phyloP scores from a whole-genome alignment of 371 early-diverging fungal genomes.

The Dinochytrium kinnereticum region DNA sequence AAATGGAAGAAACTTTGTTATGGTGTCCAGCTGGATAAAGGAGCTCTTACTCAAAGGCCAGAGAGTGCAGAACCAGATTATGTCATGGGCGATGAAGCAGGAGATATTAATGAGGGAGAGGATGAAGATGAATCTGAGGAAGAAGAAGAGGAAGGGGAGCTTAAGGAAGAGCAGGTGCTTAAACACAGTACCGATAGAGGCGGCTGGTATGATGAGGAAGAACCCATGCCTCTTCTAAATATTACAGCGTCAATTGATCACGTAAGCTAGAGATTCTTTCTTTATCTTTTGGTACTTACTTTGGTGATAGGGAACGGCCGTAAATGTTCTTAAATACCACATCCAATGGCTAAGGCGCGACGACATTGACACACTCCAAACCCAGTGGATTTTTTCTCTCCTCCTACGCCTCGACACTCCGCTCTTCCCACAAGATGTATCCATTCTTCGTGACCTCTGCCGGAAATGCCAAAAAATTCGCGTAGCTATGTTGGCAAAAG shows the following conservation, averaged over 20 bases:
- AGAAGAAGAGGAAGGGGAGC: background rate
- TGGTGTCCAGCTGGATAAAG: background rate
- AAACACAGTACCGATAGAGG: background rate
- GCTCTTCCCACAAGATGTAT: constrained; percentile 52
- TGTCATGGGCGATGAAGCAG: background rate
- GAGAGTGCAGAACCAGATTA: no score
- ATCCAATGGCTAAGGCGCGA: constrained; percentile 22
- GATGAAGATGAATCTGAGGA: background rate
- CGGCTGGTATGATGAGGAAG: background rate
- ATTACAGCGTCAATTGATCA: constrained; percentile 11
- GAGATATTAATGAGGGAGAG: no score
- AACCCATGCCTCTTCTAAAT: constrained; percentile 21
- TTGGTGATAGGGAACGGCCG: constrained; percentile 4
- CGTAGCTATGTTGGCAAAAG: background rate
- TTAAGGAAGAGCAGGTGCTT: background rate
- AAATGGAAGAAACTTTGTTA: constrained; percentile 12
- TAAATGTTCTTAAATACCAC: constrained; percentile 23
- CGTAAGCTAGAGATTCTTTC: background rate
- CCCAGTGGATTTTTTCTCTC: constrained; percentile 57
- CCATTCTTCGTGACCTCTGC: constrained; percentile 51
- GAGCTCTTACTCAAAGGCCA: background rate
- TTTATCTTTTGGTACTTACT: background rate
- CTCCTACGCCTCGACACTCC: constrained; percentile 56
- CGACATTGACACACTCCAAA: constrained; percentile 30
- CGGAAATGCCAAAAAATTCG: constrained; percentile 54